Conservation (phyloP, 345 rosid species). For the Rhizophora apiculata region DNA sequence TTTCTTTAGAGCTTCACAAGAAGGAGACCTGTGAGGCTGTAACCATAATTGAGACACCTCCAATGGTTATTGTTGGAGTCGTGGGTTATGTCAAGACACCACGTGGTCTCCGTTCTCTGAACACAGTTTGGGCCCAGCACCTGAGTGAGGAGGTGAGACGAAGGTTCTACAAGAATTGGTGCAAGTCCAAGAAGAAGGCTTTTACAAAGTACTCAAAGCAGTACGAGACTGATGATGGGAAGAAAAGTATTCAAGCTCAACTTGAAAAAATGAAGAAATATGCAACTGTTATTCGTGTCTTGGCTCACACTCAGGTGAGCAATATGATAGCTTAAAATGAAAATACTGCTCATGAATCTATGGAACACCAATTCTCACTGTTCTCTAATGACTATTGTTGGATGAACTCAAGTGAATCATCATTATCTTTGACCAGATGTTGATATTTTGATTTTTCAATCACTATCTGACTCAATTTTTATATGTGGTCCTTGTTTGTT, state of each 20-base stretch:
- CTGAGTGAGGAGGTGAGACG: constrained; percentile 75
- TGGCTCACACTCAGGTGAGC: constrained; percentile 81
- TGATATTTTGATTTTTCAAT: no score
- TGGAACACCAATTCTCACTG: no score
- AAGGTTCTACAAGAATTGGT: constrained; percentile 86
- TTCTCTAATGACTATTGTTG: no score
- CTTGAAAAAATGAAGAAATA: constrained; percentile 84
- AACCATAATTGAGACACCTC: constrained; percentile 79
- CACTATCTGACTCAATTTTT: no score
- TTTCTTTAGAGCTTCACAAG: constrained; percentile 75
- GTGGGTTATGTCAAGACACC: constrained; percentile 81
- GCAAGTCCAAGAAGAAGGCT: constrained; percentile 90
- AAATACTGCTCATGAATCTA: no score
- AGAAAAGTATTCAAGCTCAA: constrained; percentile 56
- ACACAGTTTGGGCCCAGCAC: constrained; percentile 91
- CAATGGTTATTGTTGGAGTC: constrained; percentile 81
- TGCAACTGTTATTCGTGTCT: constrained; percentile 63
- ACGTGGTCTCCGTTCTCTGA: constrained; percentile 64
- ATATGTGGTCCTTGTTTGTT: no score
- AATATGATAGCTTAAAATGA: no score
- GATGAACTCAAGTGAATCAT: no score
- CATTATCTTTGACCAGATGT: no score
- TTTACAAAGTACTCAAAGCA: constrained; percentile 60
- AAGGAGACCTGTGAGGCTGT: constrained; percentile 93
- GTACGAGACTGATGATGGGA: constrained; percentile 64